Base-by-base conservation (phyloP, 2,329 filamentous ascomycete species). In the Neopestalotiopsis clavispora region DNA sequence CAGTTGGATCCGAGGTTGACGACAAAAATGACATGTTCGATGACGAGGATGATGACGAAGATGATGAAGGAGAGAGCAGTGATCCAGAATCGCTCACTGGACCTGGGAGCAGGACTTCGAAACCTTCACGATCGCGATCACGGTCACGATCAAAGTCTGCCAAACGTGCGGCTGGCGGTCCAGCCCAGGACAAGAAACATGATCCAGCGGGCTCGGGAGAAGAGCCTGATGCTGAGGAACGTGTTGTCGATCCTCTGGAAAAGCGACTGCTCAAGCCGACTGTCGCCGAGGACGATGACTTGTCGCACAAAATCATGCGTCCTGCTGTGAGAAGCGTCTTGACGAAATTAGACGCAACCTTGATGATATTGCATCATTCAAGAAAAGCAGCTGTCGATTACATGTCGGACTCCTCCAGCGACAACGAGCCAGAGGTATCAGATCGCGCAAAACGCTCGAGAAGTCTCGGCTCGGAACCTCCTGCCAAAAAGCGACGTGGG, bases 271-370 rank as follows among this genome's bases (percentile, higher is more conserved):
- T 83, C 42, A 78, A 79, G 12, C 89, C 92, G 0, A 83, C 86
- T 2, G 80, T 93, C 4, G 86, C 92, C 7, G 86, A 89, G 1
- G 91, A 97, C 73, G 94, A 97, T 72, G 90, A 92, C 1, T 77
- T 84, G 62, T 92, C 93, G 0, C 83, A 86, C 69, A 77, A 80
- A 1, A 82, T 97, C 4, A 82, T 97, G 17, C 85, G 86, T 0
- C 93, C 94, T 0, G 86, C 89, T 0, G 86, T 92, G 12, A 85
- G 90, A n/a, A 91, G 93, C 72, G 86, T 95, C 17, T 83, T 97
- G 9, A 80, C 84, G 1, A 88, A 89, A 45, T 77, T 97, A 1
- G 94, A 98, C 73, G 79, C 83, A 4, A 85, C 95, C 0, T 85
- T 97, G 5, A 83, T 85, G 38, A 88, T 90, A 3, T 84, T 98